Conservation (phyloP, 2,329 filamentous ascomycete genomes). For the Pseudogymnoascus sp. region DNA sequence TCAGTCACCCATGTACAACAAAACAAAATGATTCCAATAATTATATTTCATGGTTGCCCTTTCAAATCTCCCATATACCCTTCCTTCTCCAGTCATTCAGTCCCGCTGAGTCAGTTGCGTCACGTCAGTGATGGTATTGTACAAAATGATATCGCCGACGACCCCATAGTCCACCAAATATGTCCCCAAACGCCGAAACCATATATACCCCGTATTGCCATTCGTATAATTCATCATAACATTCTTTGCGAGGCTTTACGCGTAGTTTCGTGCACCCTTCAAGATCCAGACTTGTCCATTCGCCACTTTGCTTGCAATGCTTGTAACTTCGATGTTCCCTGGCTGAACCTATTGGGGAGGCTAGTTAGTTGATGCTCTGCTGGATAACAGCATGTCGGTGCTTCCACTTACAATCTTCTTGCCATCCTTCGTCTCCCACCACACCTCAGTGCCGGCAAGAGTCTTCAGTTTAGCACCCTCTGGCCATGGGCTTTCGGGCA, state of each 20-base stretch:
- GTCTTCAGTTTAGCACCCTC: slow-evolving; percentile 60
- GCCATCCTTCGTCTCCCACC: slow-evolving; percentile 71
- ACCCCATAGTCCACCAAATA: neutral
- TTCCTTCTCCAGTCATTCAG: neutral
- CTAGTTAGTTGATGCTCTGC: neutral
- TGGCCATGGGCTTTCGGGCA: slow-evolving; percentile 68
- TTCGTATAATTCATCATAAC: neutral
- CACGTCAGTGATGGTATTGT: neutral
- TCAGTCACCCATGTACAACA: neutral
- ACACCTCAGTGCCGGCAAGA: slow-evolving; percentile 61
- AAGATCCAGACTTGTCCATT: slow-evolving; percentile 72
- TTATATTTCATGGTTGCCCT: neutral
- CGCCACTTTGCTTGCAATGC: slow-evolving; percentile 64
- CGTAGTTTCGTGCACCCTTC: slow-evolving; percentile 42
- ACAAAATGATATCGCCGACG: neutral
- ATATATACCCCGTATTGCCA: neutral
- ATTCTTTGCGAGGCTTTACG: slow-evolving; percentile 10
- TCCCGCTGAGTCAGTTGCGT: neutral
- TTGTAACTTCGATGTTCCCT: slow-evolving; percentile 68
- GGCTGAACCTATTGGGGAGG: slow-evolving; percentile 58
- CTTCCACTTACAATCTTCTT: slow-evolving; percentile 52
- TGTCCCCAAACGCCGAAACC: neutral
- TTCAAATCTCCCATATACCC: neutral
- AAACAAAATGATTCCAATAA: neutral
- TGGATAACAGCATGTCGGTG: neutral